Percentiles rank a stretch among this genome's conserved stretches.
Evolutionary conservation across 768 basidiomycete species (phyloP).

Genomic region (Tricholoma hemisulphureum): DNA sequence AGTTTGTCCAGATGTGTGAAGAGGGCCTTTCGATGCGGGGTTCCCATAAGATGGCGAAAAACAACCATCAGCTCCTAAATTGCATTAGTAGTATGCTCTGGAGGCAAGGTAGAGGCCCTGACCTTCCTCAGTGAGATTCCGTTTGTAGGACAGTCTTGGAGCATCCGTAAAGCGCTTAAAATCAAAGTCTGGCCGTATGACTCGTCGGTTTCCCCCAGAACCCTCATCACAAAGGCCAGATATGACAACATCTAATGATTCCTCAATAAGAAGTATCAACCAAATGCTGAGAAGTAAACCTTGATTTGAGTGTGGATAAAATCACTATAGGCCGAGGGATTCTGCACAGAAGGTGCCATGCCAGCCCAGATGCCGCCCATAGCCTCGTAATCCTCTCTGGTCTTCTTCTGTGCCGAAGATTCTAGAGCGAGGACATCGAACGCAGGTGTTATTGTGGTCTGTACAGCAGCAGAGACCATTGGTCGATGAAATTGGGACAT

Average conservation of each 20-base stretch:
- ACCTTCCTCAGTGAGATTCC: constrained; percentile 83
- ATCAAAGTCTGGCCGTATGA: constrained; percentile 80
- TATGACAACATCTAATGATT: constrained; percentile 78
- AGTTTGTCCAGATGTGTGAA: constrained; percentile 85
- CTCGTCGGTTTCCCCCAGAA: constrained; percentile 56
- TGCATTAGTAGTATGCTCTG: constrained; percentile 9
- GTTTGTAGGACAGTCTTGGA: constrained; percentile 91
- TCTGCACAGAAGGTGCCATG: constrained; percentile 73
- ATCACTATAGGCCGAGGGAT: constrained; percentile 73
- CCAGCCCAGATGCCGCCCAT: constrained; percentile 84
- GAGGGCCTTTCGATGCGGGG: constrained; percentile 74
- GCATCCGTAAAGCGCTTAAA: constrained; percentile 74
- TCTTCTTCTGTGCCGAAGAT: constrained; percentile 76
- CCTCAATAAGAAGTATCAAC: constrained; percentile 5
- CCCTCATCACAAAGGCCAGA: constrained; percentile 83
- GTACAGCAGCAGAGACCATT: constrained; percentile 62
- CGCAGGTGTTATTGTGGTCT: constrained; percentile 70
- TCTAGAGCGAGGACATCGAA: constrained; percentile 78
- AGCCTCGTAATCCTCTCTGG: constrained; percentile 75
- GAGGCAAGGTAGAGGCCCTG: constrained; percentile 4
- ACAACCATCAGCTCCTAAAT: constrained; percentile 87
- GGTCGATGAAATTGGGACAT: constrained; percentile 81
- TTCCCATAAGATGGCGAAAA: constrained; percentile 83
- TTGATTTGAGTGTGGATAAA: constrained; percentile 90
- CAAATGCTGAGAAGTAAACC: constrained; percentile 41